Evolutionary conservation across 2,329 filamentous ascomycete species (phyloP).

Genomic region (Chlorencoelia australis): DNA sequence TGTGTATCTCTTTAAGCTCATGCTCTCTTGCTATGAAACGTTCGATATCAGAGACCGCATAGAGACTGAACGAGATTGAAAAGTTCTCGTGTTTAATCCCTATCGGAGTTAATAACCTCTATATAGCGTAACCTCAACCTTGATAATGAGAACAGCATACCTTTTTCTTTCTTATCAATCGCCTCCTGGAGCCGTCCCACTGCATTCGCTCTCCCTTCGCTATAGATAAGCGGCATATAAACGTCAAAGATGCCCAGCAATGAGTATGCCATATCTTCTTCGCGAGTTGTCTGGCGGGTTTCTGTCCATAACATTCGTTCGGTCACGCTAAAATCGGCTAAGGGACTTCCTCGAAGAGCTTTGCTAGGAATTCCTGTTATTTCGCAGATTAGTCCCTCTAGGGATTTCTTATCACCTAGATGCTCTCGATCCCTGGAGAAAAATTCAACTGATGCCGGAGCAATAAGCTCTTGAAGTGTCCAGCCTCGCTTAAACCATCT

Average conservation of each 20-base stretch:
- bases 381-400: conserved; percentile 3
- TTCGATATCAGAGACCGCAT: neutral
- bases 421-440: conserved; percentile 2
- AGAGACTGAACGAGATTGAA: conserved; percentile 1
- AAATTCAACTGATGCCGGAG: conserved; percentile 9
- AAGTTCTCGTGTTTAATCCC: neutral
- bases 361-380: conserved; percentile 4
- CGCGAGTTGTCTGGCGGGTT: neutral
- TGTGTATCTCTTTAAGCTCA: neutral
- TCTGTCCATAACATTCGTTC: conserved; percentile 1
- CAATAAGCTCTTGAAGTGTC: conserved; percentile 10
- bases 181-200: neutral
- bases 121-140: too few species aligned
- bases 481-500: too few species aligned
- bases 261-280: neutral
- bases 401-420: conserved; percentile 5
- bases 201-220: neutral
- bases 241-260: neutral
- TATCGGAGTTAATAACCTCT: neutral
- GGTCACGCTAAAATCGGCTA: conserved; percentile 1
- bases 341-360: conserved; percentile 1
- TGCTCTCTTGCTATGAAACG: neutral
- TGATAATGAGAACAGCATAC: neutral
- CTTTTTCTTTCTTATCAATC: neutral
- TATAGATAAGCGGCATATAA: neutral